phyloP scores from a whole-genome alignment of 164 flowering plant genomes.

The Vitis cinerea region DNA sequence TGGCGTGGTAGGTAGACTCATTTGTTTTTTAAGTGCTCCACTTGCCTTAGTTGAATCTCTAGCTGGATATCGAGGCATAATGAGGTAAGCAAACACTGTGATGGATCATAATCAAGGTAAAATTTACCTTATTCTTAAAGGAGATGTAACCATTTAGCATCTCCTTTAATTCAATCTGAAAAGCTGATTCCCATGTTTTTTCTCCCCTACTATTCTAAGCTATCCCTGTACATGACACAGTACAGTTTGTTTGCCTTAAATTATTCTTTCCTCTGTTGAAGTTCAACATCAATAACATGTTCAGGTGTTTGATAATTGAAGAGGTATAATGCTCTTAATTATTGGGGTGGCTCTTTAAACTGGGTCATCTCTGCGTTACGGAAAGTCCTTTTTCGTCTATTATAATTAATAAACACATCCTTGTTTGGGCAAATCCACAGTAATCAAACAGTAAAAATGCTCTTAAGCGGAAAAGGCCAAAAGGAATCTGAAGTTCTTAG shows the following conservation, averaged over 20 bases:
- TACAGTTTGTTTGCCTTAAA: too few relatives aligned
- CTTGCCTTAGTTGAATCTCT: background rate
- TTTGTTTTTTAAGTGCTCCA: constrained; percentile 1
- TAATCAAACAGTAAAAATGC: too few relatives aligned
- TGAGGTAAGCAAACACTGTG: background rate
- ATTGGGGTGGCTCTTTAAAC: background rate
- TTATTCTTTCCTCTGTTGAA: too few relatives aligned
- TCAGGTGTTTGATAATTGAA: background rate
- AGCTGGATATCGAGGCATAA: background rate
- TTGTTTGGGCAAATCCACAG: too few relatives aligned
- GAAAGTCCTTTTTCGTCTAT: background rate
- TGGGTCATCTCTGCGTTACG: background rate
- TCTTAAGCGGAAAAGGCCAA: too few relatives aligned
- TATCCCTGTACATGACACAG: too few relatives aligned
- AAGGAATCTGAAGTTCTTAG: too few relatives aligned
- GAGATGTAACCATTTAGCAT: background rate
- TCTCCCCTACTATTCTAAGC: background rate
- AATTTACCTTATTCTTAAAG: background rate
- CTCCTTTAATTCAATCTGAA: background rate
- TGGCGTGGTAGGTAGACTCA: background rate
- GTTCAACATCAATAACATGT: background rate
- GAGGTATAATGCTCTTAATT: background rate
- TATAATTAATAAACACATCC: background rate
- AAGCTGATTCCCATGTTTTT: background rate
- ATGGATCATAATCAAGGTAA: background rate